phyloP scores from a whole-genome alignment of 352 stramenopile genomes.

The Phytophthora colocasiae region DNA sequence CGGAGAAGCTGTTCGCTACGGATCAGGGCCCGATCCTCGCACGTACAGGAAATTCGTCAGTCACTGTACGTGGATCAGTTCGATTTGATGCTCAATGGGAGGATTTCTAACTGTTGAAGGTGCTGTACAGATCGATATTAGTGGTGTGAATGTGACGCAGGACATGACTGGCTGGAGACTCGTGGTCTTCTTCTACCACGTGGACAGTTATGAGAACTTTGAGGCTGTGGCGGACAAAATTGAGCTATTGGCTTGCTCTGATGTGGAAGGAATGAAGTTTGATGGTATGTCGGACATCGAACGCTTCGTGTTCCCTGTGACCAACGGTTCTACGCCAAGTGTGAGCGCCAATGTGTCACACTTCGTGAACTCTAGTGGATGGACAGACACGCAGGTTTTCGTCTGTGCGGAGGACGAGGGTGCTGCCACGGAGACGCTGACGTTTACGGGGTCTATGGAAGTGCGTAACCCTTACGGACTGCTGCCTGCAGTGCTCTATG shows the following conservation, averaged over 20 bases:
- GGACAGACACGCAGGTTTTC: conserved; percentile 85
- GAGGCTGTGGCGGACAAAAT: conserved; percentile 70
- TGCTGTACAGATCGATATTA: conserved; percentile 58
- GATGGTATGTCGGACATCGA: conserved; percentile 72
- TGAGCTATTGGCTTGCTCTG: conserved; percentile 74
- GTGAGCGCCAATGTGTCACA: conserved; percentile 63
- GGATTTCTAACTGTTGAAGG: not conserved
- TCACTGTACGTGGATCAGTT: conserved; percentile 47
- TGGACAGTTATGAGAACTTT: conserved; percentile 73
- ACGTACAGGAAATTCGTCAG: conserved; percentile 63
- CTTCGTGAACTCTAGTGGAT: conserved; percentile 68
- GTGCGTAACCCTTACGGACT: conserved; percentile 86
- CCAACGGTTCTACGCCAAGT: conserved; percentile 45
- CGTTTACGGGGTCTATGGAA: conserved; percentile 75
- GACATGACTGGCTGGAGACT: conserved; percentile 76
- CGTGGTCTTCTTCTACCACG: conserved; percentile 88
- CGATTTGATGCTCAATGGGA: not conserved
- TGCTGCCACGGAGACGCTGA: conserved; percentile 52
- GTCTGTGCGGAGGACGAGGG: conserved; percentile 70
- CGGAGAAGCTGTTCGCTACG: conserved; percentile 88
- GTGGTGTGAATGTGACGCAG: conserved; percentile 71
- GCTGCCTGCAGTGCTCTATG: conserved; percentile 83
- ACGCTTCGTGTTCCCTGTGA: conserved; percentile 70
- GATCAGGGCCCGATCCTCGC: conserved; percentile 75
- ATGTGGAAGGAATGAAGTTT: conserved; percentile 48